Evolutionary conservation across 768 basidiomycete genomes (phyloP).

Genomic region (Suillus plorans): DNA sequence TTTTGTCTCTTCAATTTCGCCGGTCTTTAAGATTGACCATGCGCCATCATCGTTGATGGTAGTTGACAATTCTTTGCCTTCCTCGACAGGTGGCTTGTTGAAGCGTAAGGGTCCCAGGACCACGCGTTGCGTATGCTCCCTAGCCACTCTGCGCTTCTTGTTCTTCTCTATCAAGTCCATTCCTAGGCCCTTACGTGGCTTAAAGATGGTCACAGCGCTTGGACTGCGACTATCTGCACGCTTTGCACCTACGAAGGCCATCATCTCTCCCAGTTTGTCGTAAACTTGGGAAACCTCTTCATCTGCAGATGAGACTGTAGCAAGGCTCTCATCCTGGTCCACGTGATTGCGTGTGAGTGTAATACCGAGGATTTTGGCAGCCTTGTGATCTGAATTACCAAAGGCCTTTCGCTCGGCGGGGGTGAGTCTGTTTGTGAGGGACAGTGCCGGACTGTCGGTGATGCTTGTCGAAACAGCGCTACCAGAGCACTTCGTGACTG

Average conservation of each 20-base stretch:
- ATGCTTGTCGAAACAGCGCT: not conserved
- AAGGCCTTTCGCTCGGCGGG: conserved; percentile 10
- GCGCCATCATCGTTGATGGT: conserved; percentile 1
- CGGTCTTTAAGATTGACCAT: conserved; percentile 4
- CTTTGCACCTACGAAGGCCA: conserved; percentile 12
- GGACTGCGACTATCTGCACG: conserved; percentile 4
- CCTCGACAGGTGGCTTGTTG: not conserved
- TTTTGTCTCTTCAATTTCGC: conserved; percentile 1
- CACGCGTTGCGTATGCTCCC: conserved; percentile 3
- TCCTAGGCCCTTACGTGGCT: conserved; percentile 8
- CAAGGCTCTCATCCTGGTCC: not conserved
- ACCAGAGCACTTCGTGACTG: not conserved
- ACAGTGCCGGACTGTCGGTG: not conserved
- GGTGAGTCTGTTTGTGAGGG: conserved; percentile 12
- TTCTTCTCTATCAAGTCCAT: not conserved
- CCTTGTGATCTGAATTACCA: conserved; percentile 15
- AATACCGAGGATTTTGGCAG: conserved; percentile 15
- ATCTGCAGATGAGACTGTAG: not conserved
- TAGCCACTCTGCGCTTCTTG: conserved; percentile 7
- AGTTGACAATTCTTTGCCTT: conserved; percentile 1
- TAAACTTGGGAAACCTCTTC: not conserved
- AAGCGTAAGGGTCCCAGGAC: not conserved
- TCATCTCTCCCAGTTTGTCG: conserved; percentile 6
- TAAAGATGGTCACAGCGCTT: conserved; percentile 8
- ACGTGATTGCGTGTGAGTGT: conserved; percentile 17